Conservation (phyloP, 2,329 filamentous ascomycete species). For the Helminthosporium solani region DNA sequence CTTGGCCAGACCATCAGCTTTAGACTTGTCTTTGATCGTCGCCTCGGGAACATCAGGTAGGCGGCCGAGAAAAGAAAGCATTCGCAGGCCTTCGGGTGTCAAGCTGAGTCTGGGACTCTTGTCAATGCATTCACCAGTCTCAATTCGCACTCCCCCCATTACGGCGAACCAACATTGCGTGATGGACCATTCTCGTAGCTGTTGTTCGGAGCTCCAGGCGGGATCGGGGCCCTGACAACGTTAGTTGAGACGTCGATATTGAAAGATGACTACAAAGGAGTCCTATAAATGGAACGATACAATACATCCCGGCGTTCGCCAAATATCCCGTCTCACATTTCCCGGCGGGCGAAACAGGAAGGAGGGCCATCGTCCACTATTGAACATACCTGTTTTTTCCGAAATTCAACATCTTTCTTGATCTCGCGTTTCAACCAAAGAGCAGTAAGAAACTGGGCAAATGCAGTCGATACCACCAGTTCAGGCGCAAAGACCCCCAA, state of each 20-base stretch:
- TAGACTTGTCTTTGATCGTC: conserved; percentile 25
- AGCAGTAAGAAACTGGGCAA: conserved; percentile 24
- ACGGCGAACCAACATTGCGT: conserved; percentile 25
- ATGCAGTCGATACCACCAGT: conserved; percentile 26
- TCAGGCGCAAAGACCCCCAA: conserved; percentile 28
- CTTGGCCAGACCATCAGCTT: conserved; percentile 29
- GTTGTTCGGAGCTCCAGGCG: conserved; percentile 8
- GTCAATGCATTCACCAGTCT: conserved; percentile 15
- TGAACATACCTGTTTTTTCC: conserved; percentile 9
- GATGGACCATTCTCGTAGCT: conserved; percentile 19
- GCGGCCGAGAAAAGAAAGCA: conserved; percentile 22
- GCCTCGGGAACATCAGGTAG: conserved; percentile 16
- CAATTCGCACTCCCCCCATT: conserved; percentile 23
- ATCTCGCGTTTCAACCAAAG: conserved; percentile 21
- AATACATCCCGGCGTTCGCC: too few species aligned
- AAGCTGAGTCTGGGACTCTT: conserved; percentile 13
- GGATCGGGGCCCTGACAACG: conserved; percentile 6
- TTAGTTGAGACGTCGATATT: conserved; percentile 1
- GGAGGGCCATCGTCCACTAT: neutral
- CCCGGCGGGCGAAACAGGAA: neutral
- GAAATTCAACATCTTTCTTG: conserved; percentile 14
- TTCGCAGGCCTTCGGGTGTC: conserved; percentile 23
- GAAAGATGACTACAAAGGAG: too few species aligned
- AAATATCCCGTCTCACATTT: too few species aligned
- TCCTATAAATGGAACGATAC: too few species aligned